Evolutionary conservation across 768 basidiomycete species (phyloP), one percentile per base, ranked within the genome.

Genomic region (Piloderma croceum): DNA sequence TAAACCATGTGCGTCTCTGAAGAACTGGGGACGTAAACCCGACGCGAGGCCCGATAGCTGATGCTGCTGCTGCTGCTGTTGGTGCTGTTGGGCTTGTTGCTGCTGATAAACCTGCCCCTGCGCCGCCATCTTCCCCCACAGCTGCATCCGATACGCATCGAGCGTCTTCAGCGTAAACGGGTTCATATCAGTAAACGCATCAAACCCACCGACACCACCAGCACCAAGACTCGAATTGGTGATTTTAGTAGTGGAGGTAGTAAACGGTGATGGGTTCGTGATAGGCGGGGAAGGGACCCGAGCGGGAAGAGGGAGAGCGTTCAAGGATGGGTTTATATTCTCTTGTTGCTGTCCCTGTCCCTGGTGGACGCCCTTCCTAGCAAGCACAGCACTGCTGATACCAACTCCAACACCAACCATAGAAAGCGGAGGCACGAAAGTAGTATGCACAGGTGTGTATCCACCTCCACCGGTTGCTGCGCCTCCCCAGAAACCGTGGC

Each of bases 401-500:
- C 47, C 56, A 39, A 44, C 43, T 41, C 36, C 32, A 33, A 24
- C 17, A 15, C 21, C 48, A n/a, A 51, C 47, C 7, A n/a, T n/a
- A n/a, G n/a, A n/a, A 9, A 29, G 64, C 47, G 90, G 86, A 1
- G 90, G 88, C 25, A 90, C 74, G 31, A 92, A 71, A 0, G 89
- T 78, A 3, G 87, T 79, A 56, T 93, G 90, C 18, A 91, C 89
- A 27, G 85, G 84, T 0, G 88, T 92, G 49, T 84, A 71, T 2
- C 87, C 86, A 41, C 80, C 79, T 20, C 68, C 63, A n/a, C 69
- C 67, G 36, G 67, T 63, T 45, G 47, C 41, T 12, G 68, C 67
- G n/a, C 85, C 86, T 25, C 87, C 90, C 91, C 91, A 94, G 71
- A 91, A 90, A n/a, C n/a, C n/a, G n/a, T n/a, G n/a, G n/a, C n/a